Evolutionary conservation across 78 protist species (phyloP), one percentile per base, ranked within the genome.

Genomic region (Protostelium mycophagum): DNA sequence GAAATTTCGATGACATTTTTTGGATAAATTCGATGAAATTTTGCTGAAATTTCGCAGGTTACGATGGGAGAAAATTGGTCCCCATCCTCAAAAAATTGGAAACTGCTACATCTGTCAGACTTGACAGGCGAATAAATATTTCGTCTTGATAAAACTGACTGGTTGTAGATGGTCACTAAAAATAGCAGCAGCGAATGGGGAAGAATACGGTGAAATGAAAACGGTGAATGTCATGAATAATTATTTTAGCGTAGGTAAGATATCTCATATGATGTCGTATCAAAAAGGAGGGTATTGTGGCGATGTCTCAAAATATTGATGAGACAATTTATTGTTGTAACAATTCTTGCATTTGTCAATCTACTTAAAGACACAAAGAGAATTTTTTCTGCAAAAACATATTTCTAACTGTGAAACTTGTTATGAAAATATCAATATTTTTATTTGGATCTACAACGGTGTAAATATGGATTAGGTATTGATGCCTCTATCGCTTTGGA

Each of bases 401-500:
- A n/a, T n/a, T n/a, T n/a, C n/a, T n/a, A n/a, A n/a, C n/a, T n/a
- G n/a, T n/a, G n/a, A n/a, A n/a, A n/a, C n/a, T n/a, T n/a, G n/a
- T n/a, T n/a, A n/a, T n/a, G n/a, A n/a, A n/a, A n/a, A n/a, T n/a
- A n/a, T n/a, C n/a, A n/a, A n/a, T n/a, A n/a, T n/a, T n/a, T n/a
- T n/a, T n/a, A n/a, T n/a, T n/a, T n/a, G n/a, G n/a, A n/a, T n/a
- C n/a, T n/a, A n/a, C n/a, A n/a, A n/a, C n/a, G n/a, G n/a, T n/a
- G n/a, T n/a, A n/a, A n/a, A 51, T 16, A 51, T 51, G 31, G 5
- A 5, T 5, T 16, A 85, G 94, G 94, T 1, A 87, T 88, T 9
- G 94, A 91, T 83, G 94, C 91, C 28, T 35, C 34, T 5, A 84
- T 88, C 28, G 88, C 94, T 25, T 37, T 88, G 38, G 85, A 85